Evolutionary conservation across 2,329 filamentous ascomycete genomes (phyloP), one percentile per base, ranked within the genome.

Genomic region (Trichoderma aggressivum): DNA sequence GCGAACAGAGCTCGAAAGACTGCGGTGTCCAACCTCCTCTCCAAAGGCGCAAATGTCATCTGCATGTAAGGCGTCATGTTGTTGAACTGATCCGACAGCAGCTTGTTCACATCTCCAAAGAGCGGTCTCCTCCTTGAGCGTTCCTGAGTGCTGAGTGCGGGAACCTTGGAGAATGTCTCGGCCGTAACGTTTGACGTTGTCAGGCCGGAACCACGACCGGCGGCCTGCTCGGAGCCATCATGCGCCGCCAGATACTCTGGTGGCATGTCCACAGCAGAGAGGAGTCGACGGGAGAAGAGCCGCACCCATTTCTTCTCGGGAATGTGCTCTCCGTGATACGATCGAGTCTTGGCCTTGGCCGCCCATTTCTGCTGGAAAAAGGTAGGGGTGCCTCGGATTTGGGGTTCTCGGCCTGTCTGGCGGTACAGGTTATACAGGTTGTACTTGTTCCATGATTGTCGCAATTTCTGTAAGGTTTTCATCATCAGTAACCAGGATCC

Each of bases 291-390:
- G 76, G 89, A 91, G 84, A 99, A 99, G 88, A 97, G 94, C 80
- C 92, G 92, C 82, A 92, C 88, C 96, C 96, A 99, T 84, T 96
- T 92, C 80, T 92, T 90, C 85, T 99, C 96, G 75, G 91, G 90
- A 75, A 99, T 91, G 79, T 97, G 93, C 80, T 98, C 95, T 82
- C 95, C 96, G 84, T 99, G 96, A 82, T 98, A 99, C 74, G 88
- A 90, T 75, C 96, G 91, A 55, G 93, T 89, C 74, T 90, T 81
- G 26, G 94, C 90, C 83, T 99, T 99, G 77, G 95, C 93, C 1
- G 84, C 82, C 95, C 95, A 99, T 91, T 99, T 99, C 83, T 98
- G 95, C 86, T 98, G 95, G 87, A 97, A 99, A 84, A 96, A 97
- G 58, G 94, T 98, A 73, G 84, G 82, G 64, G 75, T 76, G 18